phyloP scores from a whole-genome alignment of 768 basidiomycete genomes.

The Psilocybe cubensis region DNA sequence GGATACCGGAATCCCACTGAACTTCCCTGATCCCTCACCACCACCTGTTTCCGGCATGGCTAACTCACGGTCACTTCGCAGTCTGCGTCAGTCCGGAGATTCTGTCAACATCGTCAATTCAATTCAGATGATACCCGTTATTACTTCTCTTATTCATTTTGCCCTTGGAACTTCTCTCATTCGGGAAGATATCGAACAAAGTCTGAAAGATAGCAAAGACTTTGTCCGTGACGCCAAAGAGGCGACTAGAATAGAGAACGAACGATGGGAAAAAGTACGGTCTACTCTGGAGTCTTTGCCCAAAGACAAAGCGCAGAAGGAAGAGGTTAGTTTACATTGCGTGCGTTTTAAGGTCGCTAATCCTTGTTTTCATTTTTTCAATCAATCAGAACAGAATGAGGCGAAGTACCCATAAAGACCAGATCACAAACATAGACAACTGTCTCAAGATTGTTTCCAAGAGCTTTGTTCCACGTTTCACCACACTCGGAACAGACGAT shows the following conservation, averaged over 20 bases:
- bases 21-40: constrained; percentile 64
- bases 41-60: constrained; percentile 44
- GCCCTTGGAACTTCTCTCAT: constrained; percentile 49
- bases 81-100: constrained; percentile 37
- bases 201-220: constrained; percentile 59
- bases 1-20: constrained; percentile 22
- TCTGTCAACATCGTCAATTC: constrained; percentile 39
- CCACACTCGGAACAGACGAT: constrained; percentile 66
- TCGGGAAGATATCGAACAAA: constrained; percentile 65
- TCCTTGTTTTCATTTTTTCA: not conserved
- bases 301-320: constrained; percentile 23
- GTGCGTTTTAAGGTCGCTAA: no score
- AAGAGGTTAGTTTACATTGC: constrained; percentile 27
- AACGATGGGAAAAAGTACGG: constrained; percentile 55
- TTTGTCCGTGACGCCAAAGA: constrained; percentile 53
- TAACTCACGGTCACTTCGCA: constrained; percentile 59
- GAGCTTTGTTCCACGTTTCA: constrained; percentile 55
- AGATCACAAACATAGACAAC: constrained; percentile 54
- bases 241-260: constrained; percentile 56
- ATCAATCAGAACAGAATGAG: constrained; percentile 44
- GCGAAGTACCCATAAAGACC: constrained; percentile 52
- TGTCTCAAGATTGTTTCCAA: constrained; percentile 52
- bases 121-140: constrained; percentile 69
- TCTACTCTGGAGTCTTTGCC: constrained; percentile 31
- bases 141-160: constrained; percentile 60